Conservation (phyloP, 768 basidiomycete genomes). For the Rhizopogon vesiculosus region DNA sequence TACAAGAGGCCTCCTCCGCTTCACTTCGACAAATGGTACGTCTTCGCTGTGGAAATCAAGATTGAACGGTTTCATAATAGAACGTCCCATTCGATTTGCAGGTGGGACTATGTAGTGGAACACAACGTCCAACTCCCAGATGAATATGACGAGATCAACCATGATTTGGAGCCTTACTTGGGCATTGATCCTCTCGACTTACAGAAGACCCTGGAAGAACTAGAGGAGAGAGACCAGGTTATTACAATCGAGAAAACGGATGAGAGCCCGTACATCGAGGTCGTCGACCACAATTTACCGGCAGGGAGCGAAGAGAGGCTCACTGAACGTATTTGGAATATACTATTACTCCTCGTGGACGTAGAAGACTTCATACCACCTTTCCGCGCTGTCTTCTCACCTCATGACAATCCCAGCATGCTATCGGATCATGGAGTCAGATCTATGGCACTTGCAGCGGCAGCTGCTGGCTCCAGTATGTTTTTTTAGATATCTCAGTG, state of each 20-base stretch:
- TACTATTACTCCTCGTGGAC: conserved; percentile 21
- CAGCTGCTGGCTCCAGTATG: conserved; percentile 23
- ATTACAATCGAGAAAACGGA: conserved; percentile 22
- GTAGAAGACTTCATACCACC: conserved; percentile 26
- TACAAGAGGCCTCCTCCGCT: conserved; percentile 32
- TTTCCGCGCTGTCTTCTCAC: conserved; percentile 25
- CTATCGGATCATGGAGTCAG: conserved; percentile 20
- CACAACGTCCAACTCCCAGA: conserved; percentile 38
- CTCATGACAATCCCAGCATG: conserved; percentile 25
- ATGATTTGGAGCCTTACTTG: conserved; percentile 32
- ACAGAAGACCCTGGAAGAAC: conserved; percentile 11
- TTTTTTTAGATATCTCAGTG: neutral
- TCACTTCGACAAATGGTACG: conserved; percentile 41
- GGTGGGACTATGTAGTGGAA: conserved; percentile 39
- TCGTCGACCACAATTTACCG: conserved; percentile 12
- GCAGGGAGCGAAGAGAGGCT: conserved; percentile 1
- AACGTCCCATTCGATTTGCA: neutral
- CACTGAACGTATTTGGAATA: neutral
- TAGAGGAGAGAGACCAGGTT: conserved; percentile 10
- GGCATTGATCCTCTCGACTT: conserved; percentile 29
- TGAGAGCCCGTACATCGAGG: conserved; percentile 2
- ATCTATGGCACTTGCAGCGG: conserved; percentile 19
- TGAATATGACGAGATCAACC: conserved; percentile 42
- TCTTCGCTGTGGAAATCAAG: neutral
- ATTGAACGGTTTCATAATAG: neutral